Base-by-base conservation (phyloP, 768 basidiomycete genomes). In the Cystobasidium tubakii region DNA sequence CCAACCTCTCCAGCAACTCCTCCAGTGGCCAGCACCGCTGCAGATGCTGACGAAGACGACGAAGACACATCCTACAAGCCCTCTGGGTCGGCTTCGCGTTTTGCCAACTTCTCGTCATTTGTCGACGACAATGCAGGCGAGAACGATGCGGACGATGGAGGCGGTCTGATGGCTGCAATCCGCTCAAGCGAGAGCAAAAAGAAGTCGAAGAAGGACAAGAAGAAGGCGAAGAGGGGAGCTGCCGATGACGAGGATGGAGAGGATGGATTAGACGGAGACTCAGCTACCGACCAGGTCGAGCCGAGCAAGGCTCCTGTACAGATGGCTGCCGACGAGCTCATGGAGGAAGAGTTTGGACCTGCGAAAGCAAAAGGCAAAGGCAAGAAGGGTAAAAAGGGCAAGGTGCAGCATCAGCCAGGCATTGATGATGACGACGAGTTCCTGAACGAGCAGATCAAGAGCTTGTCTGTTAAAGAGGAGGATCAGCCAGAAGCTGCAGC, bases 301-400 rank as follows among this genome's bases (percentile, higher is more conserved):
- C 42, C 19, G 84, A 83, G 69, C 80, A 42, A 65, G n/a, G 63
- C 70, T 29, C 39, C 72, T 27, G 36, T 73, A 10, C 62, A 71
- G 29, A 71, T 71, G 69, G 60, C 69, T 6, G 46, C 74, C 29
- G 55, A 43, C 27, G 62, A 77, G 73, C 39, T 71, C 19, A 60
- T 60, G 55, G 69, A 71, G 6, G 69, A 71, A 27, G 69, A 71
- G 42, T 71, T 71, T 50, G 53, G 54, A 23, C 36, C 46, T 6
- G 66, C 25, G 2, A 62, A 67, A 33, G 17, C 73, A 12, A 55
- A 60, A 55, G 66, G n/a, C 36, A 46, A 46, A 42, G 65, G 66
- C 75, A 67, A 66, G 75, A 60, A 74, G 81, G 84, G 83, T 57
- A 86, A 86, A 82, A 86, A 86, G 79, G 83, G 83, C n/a, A 78